phyloP scores from a whole-genome alignment of 2,329 filamentous ascomycete genomes.

The Fonsecaea erecta region DNA sequence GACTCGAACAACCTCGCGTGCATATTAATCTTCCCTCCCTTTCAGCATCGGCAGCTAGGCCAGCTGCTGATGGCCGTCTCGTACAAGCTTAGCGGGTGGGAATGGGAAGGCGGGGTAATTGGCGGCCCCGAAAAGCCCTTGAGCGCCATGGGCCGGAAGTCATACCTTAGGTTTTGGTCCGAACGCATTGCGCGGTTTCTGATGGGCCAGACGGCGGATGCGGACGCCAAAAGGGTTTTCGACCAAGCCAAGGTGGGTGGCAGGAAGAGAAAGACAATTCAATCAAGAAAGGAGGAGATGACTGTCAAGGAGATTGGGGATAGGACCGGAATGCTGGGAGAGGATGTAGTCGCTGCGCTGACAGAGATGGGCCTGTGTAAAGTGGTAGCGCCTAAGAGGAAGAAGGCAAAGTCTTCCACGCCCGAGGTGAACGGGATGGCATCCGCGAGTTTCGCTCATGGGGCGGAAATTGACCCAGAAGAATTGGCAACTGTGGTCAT shows the following conservation, averaged over 20 bases:
- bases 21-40: constrained; percentile 93
- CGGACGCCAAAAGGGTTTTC: constrained; percentile 40
- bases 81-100: constrained; percentile 85
- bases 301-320: constrained; percentile 74
- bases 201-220: constrained; percentile 40
- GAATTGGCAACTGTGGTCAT: constrained; percentile 51
- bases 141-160: constrained; percentile 79
- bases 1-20: constrained; percentile 98
- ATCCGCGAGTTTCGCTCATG: constrained; percentile 15
- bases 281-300: constrained; percentile 51
- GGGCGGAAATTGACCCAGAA: constrained; percentile 35
- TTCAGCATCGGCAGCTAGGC: constrained; percentile 88
- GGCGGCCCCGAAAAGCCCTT: constrained; percentile 95
- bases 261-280: constrained; percentile 36
- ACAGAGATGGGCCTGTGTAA: constrained; percentile 77
- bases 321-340: constrained; percentile 79
- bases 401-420: constrained; percentile 54
- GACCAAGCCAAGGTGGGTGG: constrained; percentile 44
- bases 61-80: constrained; percentile 88
- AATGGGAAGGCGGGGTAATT: constrained; percentile 67
- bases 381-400: constrained; percentile 47
- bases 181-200: constrained; percentile 75
- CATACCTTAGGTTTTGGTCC: constrained; percentile 85
- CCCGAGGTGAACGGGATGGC: constrained; percentile 45
- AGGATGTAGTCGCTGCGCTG: constrained; percentile 79